Evolutionary conservation across 257 asterid genomes (phyloP), one percentile per base, ranked within the genome.

Genomic region (Euphrasia confusa): DNA sequence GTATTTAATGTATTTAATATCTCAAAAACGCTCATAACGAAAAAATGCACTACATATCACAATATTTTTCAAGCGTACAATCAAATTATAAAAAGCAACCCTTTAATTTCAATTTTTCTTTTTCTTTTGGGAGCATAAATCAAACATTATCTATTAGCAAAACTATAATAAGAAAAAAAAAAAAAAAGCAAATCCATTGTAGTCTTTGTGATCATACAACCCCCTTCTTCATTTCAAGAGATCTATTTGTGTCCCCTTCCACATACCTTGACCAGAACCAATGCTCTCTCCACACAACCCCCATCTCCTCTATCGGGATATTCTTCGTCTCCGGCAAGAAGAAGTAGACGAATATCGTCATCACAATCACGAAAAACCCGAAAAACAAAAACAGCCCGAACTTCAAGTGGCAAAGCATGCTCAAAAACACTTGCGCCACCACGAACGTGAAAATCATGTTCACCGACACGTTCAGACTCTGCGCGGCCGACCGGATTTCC

Each of bases 351-450:
- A 74, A 71, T 4, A 39, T 7, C 5, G 80, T 75, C 83, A 78
- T 78, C 39, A 72, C 61, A 3, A 62, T 4, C 58, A 74, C 80
- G 18, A 58, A 78, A 9, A 63, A 58, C 1, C 63, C 80, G 58
- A 74, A 78, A 52, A 78, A 68, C 40, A 74, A 13, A 54, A 78
- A 78, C 49, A 78, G 24, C 5, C 83, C 83, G 9, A 72, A 74
- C 67, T 68, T 78, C 68, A 78, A 49, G 37, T 77, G 80, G 75
- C 95, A 87, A 5, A 87, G 81, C 93, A 87, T 78, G 6, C 66
- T 53, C 68, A 87, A 49, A 77, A 84, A 87, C n/a, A 81, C 24
- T 37, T 87, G 95, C 3, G 85, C 95, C 5, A 87, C 75, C 0
- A 53, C 44, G 26, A 74, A 78, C 0, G 80, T 78, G 59, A 65